Conservation (phyloP, 2,329 filamentous ascomycete genomes). For the Talaromyces sp. region DNA sequence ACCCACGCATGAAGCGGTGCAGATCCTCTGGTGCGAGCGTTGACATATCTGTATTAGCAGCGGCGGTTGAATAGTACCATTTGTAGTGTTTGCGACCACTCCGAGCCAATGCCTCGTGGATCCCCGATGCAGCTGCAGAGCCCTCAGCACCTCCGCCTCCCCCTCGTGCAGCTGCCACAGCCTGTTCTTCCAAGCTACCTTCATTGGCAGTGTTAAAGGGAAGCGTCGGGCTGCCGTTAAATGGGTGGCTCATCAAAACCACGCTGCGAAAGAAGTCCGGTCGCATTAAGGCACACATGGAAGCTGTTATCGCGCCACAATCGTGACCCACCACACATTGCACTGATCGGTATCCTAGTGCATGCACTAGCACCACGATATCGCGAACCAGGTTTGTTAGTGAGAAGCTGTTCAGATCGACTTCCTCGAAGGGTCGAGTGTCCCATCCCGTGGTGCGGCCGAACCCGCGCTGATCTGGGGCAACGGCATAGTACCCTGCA, state of each 20-base stretch:
- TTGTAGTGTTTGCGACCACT: slow-evolving; percentile 70
- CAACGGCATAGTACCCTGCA: slow-evolving; percentile 66
- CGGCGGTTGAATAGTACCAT: slow-evolving; percentile 54
- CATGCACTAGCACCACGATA: slow-evolving; percentile 62
- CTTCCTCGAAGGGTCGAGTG: slow-evolving; percentile 51
- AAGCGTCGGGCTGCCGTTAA: slow-evolving; percentile 56
- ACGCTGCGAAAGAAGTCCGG: slow-evolving; percentile 67
- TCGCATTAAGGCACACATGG: slow-evolving; percentile 62
- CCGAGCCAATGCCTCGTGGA: slow-evolving; percentile 59
- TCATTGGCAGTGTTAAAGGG: slow-evolving; percentile 52
- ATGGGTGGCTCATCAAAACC: slow-evolving; percentile 67
- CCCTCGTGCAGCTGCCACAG: slow-evolving; percentile 1
- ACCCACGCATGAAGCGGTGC: slow-evolving; percentile 64
- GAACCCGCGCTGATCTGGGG: slow-evolving; percentile 69
- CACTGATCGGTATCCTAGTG: slow-evolving; percentile 62
- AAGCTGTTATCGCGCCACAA: slow-evolving; percentile 64
- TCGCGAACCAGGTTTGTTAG: slow-evolving; percentile 64
- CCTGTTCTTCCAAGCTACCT: slow-evolving; percentile 1
- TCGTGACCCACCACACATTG: slow-evolving; percentile 67
- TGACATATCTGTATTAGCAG: slow-evolving; percentile 42
- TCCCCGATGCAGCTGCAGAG: slow-evolving; percentile 41
- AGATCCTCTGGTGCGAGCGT: slow-evolving; percentile 51
- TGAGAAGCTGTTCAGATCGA: slow-evolving; percentile 60
- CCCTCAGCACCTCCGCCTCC: slow-evolving; percentile 17
- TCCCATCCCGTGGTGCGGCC: slow-evolving; percentile 68